Conservation (phyloP, 805 yeast genomes). For the Blastobotrys parvus region DNA sequence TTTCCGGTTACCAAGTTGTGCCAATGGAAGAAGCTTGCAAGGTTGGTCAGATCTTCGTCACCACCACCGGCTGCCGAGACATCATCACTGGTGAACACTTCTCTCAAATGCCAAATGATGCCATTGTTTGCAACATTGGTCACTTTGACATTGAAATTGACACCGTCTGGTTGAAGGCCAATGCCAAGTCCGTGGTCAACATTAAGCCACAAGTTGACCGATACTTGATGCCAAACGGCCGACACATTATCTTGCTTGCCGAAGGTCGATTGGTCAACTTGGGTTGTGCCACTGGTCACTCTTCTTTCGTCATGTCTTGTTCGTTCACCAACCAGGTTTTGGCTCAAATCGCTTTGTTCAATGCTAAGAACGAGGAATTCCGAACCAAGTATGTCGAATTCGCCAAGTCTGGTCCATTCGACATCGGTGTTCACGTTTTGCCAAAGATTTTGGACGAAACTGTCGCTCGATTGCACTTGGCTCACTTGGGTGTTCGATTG, state of each 20-base stretch:
- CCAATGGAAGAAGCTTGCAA: slow-evolving; percentile 92
- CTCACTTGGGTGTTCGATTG: slow-evolving; percentile 85
- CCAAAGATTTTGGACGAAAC: slow-evolving; percentile 99
- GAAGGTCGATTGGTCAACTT: slow-evolving; percentile 99
- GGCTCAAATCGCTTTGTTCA: slow-evolving; percentile 97
- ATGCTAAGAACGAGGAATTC: slow-evolving; percentile 74
- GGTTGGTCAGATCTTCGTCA: slow-evolving; percentile 93
- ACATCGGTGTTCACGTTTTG: slow-evolving; percentile 75
- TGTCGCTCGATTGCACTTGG: slow-evolving; percentile 94
- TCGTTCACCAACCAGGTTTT: slow-evolving; percentile 99
- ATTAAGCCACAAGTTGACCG: slow-evolving; percentile 99
- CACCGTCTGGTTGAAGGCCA: slow-evolving; percentile 96
- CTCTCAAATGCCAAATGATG: slow-evolving; percentile 94
- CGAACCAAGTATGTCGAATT: slow-evolving; percentile 79
- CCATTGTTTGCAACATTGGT: slow-evolving; percentile 99
- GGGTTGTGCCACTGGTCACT: slow-evolving; percentile 99
- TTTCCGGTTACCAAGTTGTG: slow-evolving; percentile 94
- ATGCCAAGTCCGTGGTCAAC: slow-evolving; percentile 89
- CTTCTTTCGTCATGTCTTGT: slow-evolving; percentile 98
- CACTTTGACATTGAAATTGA: slow-evolving; percentile 99
- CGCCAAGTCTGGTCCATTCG: slow-evolving; percentile 82
- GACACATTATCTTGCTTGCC: slow-evolving; percentile 91
- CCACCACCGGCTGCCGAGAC: slow-evolving; percentile 99
- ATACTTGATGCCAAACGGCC: slow-evolving; percentile 79
- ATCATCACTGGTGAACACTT: slow-evolving; percentile 88